phyloP scores from a whole-genome alignment of 495 filamentous ascomycete genomes.

The Penicillium argentinense region DNA sequence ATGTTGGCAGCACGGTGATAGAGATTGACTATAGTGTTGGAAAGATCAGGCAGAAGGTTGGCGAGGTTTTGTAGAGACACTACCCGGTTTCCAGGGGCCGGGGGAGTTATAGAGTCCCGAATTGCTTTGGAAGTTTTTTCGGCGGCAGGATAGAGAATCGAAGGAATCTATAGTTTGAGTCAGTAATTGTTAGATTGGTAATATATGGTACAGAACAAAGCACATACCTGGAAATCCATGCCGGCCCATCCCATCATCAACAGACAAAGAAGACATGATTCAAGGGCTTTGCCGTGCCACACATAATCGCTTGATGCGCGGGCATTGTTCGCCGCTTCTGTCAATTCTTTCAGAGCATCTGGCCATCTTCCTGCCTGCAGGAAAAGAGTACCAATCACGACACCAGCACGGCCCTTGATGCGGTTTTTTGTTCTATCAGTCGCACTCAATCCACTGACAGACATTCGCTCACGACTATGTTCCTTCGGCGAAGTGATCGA shows the following conservation, averaged over 20 bases:
- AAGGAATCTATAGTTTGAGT: slow-evolving; percentile 54
- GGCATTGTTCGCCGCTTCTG: slow-evolving; percentile 74
- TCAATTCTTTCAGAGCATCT: slow-evolving; percentile 83
- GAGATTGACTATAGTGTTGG: slow-evolving; percentile 79
- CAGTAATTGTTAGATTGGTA: background rate
- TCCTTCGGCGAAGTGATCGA: slow-evolving; percentile 43
- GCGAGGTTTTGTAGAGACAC: slow-evolving; percentile 64
- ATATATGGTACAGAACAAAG: background rate
- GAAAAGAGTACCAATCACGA: slow-evolving; percentile 83
- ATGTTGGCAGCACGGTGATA: slow-evolving; percentile 75
- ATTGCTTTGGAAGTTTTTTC: slow-evolving; percentile 54
- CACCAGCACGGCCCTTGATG: slow-evolving; percentile 75
- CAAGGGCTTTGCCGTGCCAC: slow-evolving; percentile 95
- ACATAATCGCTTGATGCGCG: slow-evolving; percentile 84
- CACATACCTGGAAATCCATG: slow-evolving; percentile 77
- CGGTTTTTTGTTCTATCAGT: slow-evolving; percentile 79
- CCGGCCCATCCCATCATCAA: slow-evolving; percentile 83
- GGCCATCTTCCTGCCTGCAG: slow-evolving; percentile 85
- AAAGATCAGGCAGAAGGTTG: slow-evolving; percentile 65
- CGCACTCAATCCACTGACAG: slow-evolving; percentile 81
- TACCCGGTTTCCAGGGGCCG: slow-evolving; percentile 46
- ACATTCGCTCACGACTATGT: slow-evolving; percentile 71
- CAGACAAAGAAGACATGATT: slow-evolving; percentile 78
- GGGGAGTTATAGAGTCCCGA: slow-evolving; percentile 43
- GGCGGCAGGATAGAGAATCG: slow-evolving; percentile 57